Percentiles rank a stretch among this genome's conserved stretches.
Conservation (phyloP, 2,329 filamentous ascomycete genomes). For the Neopestalotiopsis sp. region DNA sequence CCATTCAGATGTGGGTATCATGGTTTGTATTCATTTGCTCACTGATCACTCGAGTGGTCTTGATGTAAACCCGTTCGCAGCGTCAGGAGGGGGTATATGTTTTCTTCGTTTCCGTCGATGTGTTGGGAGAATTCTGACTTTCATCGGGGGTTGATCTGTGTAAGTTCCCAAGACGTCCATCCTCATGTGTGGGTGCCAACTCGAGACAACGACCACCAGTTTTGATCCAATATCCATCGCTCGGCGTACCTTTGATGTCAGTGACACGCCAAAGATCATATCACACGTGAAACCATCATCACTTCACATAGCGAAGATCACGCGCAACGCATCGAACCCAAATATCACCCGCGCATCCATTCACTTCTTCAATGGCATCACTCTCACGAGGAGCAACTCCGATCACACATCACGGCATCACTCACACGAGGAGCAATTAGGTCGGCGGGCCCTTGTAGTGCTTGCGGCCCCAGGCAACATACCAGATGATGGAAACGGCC, state of each 20-base stretch:
- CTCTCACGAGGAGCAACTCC: conserved; percentile 3
- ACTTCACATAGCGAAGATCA: conserved; percentile 12
- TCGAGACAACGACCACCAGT: conserved; percentile 10
- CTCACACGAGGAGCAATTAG: conserved; percentile 7
- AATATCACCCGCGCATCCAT: not conserved
- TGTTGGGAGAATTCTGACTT: not conserved
- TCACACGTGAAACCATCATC: conserved; percentile 8
- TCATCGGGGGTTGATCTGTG: not conserved
- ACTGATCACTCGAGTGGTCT: not conserved
- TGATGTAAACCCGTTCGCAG: not conserved
- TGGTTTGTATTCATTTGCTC: conserved; percentile 11
- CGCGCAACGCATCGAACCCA: conserved; percentile 6
- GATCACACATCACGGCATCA: conserved; percentile 1
- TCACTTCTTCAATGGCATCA: not conserved
- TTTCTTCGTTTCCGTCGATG: not conserved
- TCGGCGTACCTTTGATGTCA: not conserved
- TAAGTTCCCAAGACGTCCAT: conserved; percentile 6
- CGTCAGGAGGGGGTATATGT: not conserved
- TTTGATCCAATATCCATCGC: not conserved
- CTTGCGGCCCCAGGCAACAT: conserved; percentile 71
- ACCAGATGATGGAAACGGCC: conserved; percentile 67
- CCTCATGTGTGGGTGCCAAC: conserved; percentile 11
- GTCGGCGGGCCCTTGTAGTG: conserved; percentile 61
- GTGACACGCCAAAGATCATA: not conserved
- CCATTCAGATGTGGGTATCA: not conserved